Base-by-base conservation (phyloP, 2,329 filamentous ascomycete genomes). In the Metarhizium album region DNA sequence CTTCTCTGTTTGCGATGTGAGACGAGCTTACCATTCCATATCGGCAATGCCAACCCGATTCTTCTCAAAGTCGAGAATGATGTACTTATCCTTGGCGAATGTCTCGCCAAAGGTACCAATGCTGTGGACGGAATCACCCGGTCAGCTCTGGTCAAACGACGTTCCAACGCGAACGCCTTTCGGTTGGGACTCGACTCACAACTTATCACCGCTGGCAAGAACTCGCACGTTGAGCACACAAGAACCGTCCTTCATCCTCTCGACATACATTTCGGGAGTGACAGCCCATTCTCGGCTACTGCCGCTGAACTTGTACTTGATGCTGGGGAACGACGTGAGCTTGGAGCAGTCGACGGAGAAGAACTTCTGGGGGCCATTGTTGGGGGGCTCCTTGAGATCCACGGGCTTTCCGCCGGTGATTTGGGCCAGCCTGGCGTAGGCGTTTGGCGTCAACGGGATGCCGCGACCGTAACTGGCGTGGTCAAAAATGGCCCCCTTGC, bases 21-120 rank as follows among this genome's bases (percentile, higher is more conserved):
- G 2, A 11, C 4, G 1, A 18, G 23, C 48, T 37, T 48, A 54
- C 52, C 49, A 52, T 43, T 47, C 22, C n/a, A 53, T 37, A 24
- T 52, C 47, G 27, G 53, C 48, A 18, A 56, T 27, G 23, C 53
- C 53, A 38, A 54, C 51, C 2, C 46, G 37, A 31, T 50, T 42
- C 13, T 49, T 51, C 48, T 56, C 48, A 35, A 52, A 53, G 48
- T 55, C 54, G 24, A 55, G 51, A 35, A 55, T 49, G n/a, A 55
- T 48, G 38, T 52, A 52, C 50, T 56, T 56, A 42, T 57, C 55
- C 48, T 55, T 58, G 24, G 52, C 47, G 35, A 58, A 58, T 0
- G 52, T 54, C 38, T 57, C 56, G 37, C 56, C 56, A 50, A 58
- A 58, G 42, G 55, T 56, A 5, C 56, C 56, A n/a, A 58, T 54